Evolutionary conservation across 225 moss, liverwort and hornwort species (phyloP), one percentile per base, ranked within the genome.

Genomic region (Physcomitrellopsis africana): DNA sequence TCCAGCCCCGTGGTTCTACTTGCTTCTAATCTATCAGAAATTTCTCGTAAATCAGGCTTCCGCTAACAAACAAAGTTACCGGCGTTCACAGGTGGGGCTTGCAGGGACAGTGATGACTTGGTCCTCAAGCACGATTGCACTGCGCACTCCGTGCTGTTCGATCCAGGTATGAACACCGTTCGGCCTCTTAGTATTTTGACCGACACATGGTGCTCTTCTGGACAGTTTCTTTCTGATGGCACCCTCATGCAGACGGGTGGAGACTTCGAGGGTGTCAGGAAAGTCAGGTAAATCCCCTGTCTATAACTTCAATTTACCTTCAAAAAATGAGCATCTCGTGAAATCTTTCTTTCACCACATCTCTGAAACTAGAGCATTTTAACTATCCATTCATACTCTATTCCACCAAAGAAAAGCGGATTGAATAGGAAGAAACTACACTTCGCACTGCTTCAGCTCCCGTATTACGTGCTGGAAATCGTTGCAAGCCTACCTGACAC

Each of bases 241-340:
- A 82, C 84, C 4, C 84, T 87, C 8, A 80, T 84, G 74, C 87
- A 87, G 51, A 87, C 87, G 3, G 87, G 87, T 56, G 87, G 87
- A 9, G 87, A 87, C 60, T 87, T 82, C 69, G 87, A 87, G 63
- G 87, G 87, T 16, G 1, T 66, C 47, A 59, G 74, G 9, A 87
- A 84, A 82, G 54, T 84, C 77, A 84, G 87, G 87, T 87, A 20
- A 1, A 58, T 29, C 23, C 18, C 45, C 32, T 48, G 1, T 14
- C 44, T 60, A 20, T 11, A 37, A 37, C 32, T 37, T 5, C 4
- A 37, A 37, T 14, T 10, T 52, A 37, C 59, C 37, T 45, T 69
- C 15, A 12, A 51, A 49, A 22, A 9, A 47, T 4, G 32, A 7
- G 32, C 5, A 37, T 37, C 32, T 37, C 4, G 32, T 37, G 32